These are phyloP conservation scores for Boletus bicolor DNA, from an alignment of 768 basidiomycete genomes.

Conservation along the genomic window DNA sequence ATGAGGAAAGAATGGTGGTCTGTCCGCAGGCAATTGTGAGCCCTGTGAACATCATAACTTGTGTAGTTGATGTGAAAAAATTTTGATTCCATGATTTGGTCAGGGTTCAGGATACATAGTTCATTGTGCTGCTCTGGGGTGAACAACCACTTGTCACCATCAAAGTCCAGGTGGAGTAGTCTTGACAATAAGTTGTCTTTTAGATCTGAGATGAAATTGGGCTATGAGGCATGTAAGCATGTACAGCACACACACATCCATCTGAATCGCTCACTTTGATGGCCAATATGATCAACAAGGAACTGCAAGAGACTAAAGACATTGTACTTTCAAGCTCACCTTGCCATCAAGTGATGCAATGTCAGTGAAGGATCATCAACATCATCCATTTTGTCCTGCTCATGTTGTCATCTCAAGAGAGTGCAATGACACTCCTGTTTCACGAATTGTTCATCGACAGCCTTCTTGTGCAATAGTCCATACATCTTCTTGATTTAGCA, in stretches of 20 bases:
- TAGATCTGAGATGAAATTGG: background rate
- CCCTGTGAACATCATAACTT: background rate
- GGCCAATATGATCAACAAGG: too few species aligned
- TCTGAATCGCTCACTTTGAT: too few species aligned
- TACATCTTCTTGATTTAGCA: background rate
- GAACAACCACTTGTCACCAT: background rate
- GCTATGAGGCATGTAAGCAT: background rate
- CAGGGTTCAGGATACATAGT: background rate
- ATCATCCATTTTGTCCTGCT: too few species aligned
- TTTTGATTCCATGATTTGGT: background rate
- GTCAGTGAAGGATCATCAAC: background rate
- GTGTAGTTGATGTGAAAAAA: constrained; percentile 1
- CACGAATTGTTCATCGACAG: background rate
- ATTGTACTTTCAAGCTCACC: background rate
- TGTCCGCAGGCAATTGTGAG: background rate
- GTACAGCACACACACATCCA: too few species aligned
- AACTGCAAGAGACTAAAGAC: background rate
- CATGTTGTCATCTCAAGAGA: background rate
- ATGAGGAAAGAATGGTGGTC: background rate
- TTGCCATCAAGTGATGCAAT: background rate
- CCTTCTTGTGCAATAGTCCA: background rate
- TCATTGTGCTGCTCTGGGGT: background rate
- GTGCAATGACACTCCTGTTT: background rate
- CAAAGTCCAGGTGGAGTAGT: background rate
- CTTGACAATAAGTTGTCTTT: background rate